Conservation (phyloP, 2,329 filamentous ascomycete species). For the Colletotrichum abscissum region DNA sequence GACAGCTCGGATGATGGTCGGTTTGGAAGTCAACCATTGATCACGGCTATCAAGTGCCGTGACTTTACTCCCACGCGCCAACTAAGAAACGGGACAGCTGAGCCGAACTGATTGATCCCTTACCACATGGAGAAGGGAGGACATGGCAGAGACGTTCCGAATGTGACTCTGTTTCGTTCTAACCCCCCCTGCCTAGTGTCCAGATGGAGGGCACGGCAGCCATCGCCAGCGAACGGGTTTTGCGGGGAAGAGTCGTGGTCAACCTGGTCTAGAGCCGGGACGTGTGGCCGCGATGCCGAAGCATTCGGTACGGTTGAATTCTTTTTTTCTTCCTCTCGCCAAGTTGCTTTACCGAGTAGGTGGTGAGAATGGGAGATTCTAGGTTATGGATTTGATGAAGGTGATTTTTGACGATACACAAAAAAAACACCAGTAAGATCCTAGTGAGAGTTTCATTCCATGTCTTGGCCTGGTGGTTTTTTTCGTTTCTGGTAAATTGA, state of each 20-base stretch:
- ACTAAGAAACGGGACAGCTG: neutral
- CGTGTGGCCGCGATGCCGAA: neutral
- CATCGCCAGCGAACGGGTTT: neutral
- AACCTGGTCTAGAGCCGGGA: neutral
- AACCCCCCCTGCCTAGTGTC: neutral
- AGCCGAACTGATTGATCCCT: neutral
- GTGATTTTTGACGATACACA: too few relatives aligned
- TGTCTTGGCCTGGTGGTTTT: too few relatives aligned
- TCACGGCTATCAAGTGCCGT: neutral
- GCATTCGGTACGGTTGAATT: too few relatives aligned
- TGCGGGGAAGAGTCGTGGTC: neutral
- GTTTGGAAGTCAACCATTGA: neutral
- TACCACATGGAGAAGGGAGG: neutral
- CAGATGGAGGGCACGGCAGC: neutral
- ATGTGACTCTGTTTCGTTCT: neutral
- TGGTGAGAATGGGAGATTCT: too few relatives aligned
- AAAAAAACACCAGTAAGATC: too few relatives aligned
- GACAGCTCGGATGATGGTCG: neutral
- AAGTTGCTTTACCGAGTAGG: too few relatives aligned
- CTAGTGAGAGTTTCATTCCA: too few relatives aligned
- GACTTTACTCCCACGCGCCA: neutral
- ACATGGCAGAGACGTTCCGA: neutral
- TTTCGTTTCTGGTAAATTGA: neutral
- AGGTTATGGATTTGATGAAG: too few relatives aligned
- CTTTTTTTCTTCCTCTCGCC: too few relatives aligned